Base-by-base conservation (phyloP, 2,329 filamentous ascomycete genomes). In the Trichophyton verrucosum region DNA sequence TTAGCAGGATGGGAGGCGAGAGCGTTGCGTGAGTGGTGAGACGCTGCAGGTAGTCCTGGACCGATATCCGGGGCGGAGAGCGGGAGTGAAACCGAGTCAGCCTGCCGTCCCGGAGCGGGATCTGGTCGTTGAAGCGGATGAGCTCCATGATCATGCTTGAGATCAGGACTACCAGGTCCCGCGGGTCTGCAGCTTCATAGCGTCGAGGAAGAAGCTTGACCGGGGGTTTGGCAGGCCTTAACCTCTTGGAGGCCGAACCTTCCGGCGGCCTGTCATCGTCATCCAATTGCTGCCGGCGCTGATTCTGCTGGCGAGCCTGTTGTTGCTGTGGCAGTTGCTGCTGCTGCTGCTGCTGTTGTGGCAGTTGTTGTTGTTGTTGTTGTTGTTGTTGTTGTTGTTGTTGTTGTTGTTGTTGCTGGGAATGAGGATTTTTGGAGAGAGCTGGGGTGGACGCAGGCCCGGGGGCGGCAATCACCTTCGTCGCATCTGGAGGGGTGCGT, bases 61-160 rank as follows among this genome's bases (percentile, higher is more conserved):
- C 92, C 27, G 91, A 96, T 62, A 99, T 99, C 59, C 89, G 91
- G 6, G 94, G 94, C 1, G 94, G 86, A 15, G 86, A 84, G 68
- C 91, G 86, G 51, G 91, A 97, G 74, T 99, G 94, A 73, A 99
- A 99, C 60, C 94, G 84, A 58, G 94, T 99, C 61, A 99, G 80
- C 38, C 89, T 87, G 38, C 89, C 91, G 66, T 89, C 89, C 67
- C 87, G 85, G 60, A 96, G 82, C 55, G 92, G 91, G 64, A 94
- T 84, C 57, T 82, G 82, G 72, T 99, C 94, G 69, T 99, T 99
- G 64, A 92, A 89, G 64, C 89, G 86, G 66, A 99, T 95, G 56
- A 99, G 79, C 75, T 99, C 94, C 74, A 91, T 86, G 56, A 99
- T 81, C 94, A 99, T 97, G 70, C 95, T 89, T 53, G 91, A 86